Evolutionary conservation across 2,329 filamentous ascomycete genomes (phyloP), one percentile per base, ranked within the genome.

Genomic region (Hortaea sp.): DNA sequence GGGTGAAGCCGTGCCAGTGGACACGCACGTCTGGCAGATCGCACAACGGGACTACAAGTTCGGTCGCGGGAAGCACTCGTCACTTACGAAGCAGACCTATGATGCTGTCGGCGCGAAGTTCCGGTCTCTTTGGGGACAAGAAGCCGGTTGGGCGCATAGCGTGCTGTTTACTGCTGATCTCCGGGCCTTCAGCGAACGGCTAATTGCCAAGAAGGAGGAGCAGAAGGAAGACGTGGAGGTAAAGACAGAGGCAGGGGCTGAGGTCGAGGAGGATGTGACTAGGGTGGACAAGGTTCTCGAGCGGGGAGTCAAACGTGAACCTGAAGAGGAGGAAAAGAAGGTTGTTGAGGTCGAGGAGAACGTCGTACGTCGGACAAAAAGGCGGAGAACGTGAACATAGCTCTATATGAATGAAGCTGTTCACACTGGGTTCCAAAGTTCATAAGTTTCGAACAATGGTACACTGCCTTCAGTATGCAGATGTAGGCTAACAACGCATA

Each of bases 21-120:
- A 98, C 65, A 98, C 94, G 1, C 94, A 98, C 67, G 88, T 98
- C 9, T 97, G 89, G 90, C 89, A 97, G 70, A 97, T 98, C 60
- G 94, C 92, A 0, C 87, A 94, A 64, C 77, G 92, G 44, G 92
- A 98, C 65, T 98, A 98, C 69, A 88, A 83, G 49, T 94, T 98
- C 58, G 86, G 87, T 5, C 86, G 82, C 57, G 80, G 79, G 6
- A 90, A 87, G 60, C 75, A 85, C 50, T 90, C 88, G 60, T 90
- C 87, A 41, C 74, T 98, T 51, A 95, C 84, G 10, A 94, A 94
- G 61, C 78, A 76, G 37, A 89, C 87, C 52, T 97, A 98, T 60
- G 83, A 92, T 62, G 86, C 88, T 0, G 81, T 98, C 10, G 92
- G 85, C 0, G 85, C 94, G 52, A 85, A 94, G 58, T 98, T 98